phyloP scores from a whole-genome alignment of 768 basidiomycete genomes.

The Kwoniella europaea region DNA sequence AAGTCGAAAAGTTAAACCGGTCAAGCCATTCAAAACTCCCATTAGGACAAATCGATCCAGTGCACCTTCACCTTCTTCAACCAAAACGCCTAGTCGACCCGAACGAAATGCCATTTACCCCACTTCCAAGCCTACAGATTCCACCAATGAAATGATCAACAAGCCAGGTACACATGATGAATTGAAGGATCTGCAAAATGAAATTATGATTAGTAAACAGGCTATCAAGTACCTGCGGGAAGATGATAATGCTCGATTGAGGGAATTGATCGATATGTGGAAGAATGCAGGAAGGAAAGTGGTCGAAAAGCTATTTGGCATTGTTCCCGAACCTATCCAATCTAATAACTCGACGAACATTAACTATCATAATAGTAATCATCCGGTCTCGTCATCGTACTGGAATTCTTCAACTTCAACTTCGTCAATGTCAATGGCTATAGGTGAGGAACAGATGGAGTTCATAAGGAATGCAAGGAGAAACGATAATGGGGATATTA shows the following conservation, averaged over 20 bases:
- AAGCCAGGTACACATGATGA: constrained; percentile 12
- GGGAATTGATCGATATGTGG: constrained; percentile 41
- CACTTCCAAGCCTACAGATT: neutral
- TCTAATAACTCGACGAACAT: neutral
- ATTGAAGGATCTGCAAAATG: constrained; percentile 35
- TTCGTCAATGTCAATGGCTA: neutral
- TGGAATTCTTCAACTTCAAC: neutral
- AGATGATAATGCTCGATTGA: constrained; percentile 41
- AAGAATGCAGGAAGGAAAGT: constrained; percentile 48
- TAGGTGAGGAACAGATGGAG: constrained; percentile 23
- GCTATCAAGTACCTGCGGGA: constrained; percentile 40
- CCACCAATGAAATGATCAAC: neutral
- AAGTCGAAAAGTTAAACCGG: neutral
- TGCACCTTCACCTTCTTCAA: constrained; percentile 26
- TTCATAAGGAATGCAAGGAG: constrained; percentile 19
- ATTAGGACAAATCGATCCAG: constrained; percentile 15
- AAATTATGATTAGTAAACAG: constrained; percentile 35
- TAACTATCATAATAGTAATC: neutral
- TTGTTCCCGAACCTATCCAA: constrained; percentile 25
- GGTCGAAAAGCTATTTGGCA: constrained; percentile 45
- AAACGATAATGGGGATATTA: constrained; percentile 40
- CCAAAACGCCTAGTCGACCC: neutral
- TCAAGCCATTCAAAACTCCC: constrained; percentile 43
- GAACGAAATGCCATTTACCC: neutral
- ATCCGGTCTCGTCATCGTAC: neutral